A percentile compares a stretch with the other conserved stretches of the same genome.
These are phyloP conservation scores for Moesziomyces sp. DNA, from an alignment of 1,284 basidiomycete species.

Conservation along the genomic window DNA sequence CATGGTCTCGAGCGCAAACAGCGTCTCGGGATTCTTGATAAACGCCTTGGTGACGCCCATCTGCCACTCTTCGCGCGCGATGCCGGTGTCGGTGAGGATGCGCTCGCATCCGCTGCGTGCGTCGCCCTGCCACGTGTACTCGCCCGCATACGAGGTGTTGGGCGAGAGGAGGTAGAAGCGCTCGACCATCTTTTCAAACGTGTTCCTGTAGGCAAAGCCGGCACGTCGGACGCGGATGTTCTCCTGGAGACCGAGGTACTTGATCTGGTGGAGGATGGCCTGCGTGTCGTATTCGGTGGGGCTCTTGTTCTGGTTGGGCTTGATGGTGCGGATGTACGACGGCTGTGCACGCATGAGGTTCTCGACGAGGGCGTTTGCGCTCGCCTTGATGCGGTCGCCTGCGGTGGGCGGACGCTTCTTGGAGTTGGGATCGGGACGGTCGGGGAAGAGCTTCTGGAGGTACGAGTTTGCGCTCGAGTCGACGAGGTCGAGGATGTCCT, in stretches of 20 bases:
- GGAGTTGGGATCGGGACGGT: slow-evolving; percentile 92
- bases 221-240: slow-evolving; percentile 97
- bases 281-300: slow-evolving; percentile 91
- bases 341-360: slow-evolving; percentile 96
- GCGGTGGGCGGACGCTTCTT: slow-evolving; percentile 99
- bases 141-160: slow-evolving; percentile 95
- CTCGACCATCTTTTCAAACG: slow-evolving; percentile 95
- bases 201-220: slow-evolving; percentile 96
- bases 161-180: slow-evolving; percentile 94
- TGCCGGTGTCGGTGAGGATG: slow-evolving; percentile 93
- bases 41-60: slow-evolving; percentile 99
- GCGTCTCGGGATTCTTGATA: slow-evolving; percentile 98
- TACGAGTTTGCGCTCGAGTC: slow-evolving; percentile 72
- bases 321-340: slow-evolving; percentile 99
- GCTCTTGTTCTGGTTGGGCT: slow-evolving; percentile 97
- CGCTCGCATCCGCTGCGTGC: slow-evolving; percentile 89
- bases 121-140: slow-evolving; percentile 96
- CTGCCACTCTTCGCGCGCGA: slow-evolving; percentile 97
- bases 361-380: slow-evolving; percentile 90
- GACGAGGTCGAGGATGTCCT: slow-evolving; percentile 92
- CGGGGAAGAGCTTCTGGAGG: slow-evolving; percentile 89
- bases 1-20: slow-evolving; percentile 98
- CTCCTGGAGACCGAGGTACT: slow-evolving; percentile 97
- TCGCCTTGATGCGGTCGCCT: slow-evolving; percentile 94
- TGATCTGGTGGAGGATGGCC: slow-evolving; percentile 97